phyloP scores from a whole-genome alignment of 331 rosid genomes.

The Erythrophleum ivorense region DNA sequence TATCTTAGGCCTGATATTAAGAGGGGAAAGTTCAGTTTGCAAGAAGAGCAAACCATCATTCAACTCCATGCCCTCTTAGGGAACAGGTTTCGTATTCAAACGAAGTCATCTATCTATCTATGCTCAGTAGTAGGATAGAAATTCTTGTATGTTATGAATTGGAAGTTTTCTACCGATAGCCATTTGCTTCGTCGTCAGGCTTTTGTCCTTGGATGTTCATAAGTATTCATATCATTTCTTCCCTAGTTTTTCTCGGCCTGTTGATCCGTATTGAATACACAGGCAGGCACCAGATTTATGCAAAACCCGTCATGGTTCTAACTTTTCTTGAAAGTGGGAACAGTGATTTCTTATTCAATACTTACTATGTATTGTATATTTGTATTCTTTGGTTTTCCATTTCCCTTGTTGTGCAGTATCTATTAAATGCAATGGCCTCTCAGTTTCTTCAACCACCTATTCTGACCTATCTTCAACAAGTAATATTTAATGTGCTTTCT shows the following conservation, averaged over 20 bases:
- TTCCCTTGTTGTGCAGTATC: conserved; percentile 46
- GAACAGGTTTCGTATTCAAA: conserved; percentile 69
- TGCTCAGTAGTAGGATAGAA: background rate
- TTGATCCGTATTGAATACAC: conserved; percentile 30
- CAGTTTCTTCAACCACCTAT: conserved; percentile 55
- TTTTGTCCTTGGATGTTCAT: conserved; percentile 24
- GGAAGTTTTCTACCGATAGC: background rate
- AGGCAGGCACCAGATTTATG: conserved; percentile 4
- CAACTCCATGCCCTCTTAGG: conserved; percentile 99
- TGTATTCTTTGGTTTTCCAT: conserved; percentile 27
- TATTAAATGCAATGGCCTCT: conserved; percentile 59
- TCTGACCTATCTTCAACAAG: conserved; percentile 44
- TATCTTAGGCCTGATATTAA: conserved; percentile 97
- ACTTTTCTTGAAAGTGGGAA: conserved; percentile 9
- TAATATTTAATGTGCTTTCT: conserved; percentile 37
- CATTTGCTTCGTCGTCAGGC: conserved; percentile 13
- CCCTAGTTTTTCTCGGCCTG: background rate
- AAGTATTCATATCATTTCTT: conserved; percentile 5
- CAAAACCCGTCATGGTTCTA: conserved; percentile 9
- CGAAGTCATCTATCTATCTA: background rate
- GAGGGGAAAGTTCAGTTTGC: conserved; percentile 97
- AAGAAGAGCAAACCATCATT: conserved; percentile 98
- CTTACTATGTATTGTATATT: conserved; percentile 15
- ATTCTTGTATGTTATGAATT: background rate
- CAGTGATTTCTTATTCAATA: conserved; percentile 13